A percentile compares a stretch with the other conserved stretches of the same genome.
These are phyloP conservation scores for Suillus paluster DNA, from an alignment of 768 basidiomycete genomes.

Conservation along the genomic window DNA sequence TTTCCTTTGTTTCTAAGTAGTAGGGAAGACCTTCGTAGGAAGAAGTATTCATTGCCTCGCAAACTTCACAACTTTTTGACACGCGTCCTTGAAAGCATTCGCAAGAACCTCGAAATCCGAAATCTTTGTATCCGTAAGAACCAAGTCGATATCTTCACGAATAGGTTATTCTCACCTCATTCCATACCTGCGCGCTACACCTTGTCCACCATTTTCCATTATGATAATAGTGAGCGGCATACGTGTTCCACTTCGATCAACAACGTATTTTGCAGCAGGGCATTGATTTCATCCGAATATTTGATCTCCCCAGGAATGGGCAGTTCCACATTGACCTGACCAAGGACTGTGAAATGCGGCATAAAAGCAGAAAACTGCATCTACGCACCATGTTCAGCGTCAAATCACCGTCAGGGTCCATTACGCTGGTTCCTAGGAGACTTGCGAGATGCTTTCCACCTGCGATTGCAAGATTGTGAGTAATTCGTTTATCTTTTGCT, in stretches of 20 bases:
- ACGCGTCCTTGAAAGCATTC: constrained; percentile 30
- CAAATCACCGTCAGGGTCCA: constrained; percentile 64
- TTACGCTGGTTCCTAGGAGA: constrained; percentile 60
- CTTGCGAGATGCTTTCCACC: constrained; percentile 67
- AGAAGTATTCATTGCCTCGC: constrained; percentile 1
- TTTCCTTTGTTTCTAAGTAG: too few relatives aligned
- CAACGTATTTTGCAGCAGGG: constrained; percentile 22
- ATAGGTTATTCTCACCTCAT: constrained; percentile 26
- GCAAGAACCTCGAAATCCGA: constrained; percentile 37
- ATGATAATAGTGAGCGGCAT: constrained; percentile 21
- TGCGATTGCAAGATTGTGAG: constrained; percentile 64
- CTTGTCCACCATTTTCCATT: constrained; percentile 38
- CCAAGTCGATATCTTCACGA: neutral
- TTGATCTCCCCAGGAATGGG: constrained; percentile 37
- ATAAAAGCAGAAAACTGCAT: neutral
- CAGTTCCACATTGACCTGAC: constrained; percentile 46
- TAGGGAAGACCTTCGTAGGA: neutral
- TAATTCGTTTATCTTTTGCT: constrained; percentile 69
- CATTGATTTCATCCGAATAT: constrained; percentile 17
- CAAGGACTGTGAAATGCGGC: neutral
- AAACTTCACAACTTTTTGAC: constrained; percentile 18
- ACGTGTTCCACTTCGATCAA: constrained; percentile 26
- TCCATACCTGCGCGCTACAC: constrained; percentile 37
- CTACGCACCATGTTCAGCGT: constrained; percentile 70
- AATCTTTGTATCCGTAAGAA: constrained; percentile 18